A percentile compares a stretch with the other conserved stretches of the same genome.
Evolutionary conservation across 352 stramenopile genomes (phyloP).

Genomic region (Globisporangium radiosum): DNA sequence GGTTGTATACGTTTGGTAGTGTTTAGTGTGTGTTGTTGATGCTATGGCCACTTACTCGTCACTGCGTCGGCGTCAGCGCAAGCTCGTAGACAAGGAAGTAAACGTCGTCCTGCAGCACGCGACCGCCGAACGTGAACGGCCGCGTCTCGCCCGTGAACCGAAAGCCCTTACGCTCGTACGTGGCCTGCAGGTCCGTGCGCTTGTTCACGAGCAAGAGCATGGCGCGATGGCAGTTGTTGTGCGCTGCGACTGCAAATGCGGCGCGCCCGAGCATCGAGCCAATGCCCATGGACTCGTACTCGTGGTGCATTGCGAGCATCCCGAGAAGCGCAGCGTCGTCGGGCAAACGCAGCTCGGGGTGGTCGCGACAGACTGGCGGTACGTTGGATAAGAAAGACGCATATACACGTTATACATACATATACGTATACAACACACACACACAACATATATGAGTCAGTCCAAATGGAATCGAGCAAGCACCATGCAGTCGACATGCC

Average conservation of each 20-base stretch:
- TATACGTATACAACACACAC: not conserved
- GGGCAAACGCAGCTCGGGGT: not conserved
- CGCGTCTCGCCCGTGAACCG: constrained; percentile 6
- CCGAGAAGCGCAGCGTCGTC: constrained; percentile 4
- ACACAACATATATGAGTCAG: too few relatives aligned
- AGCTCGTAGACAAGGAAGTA: constrained; percentile 10
- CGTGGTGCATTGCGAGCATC: constrained; percentile 6
- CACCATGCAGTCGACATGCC: too few relatives aligned
- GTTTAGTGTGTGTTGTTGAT: too few relatives aligned
- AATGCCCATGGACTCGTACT: constrained; percentile 8
- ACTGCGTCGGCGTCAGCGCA: too few relatives aligned
- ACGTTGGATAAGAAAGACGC: too few relatives aligned
- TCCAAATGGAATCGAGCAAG: too few relatives aligned
- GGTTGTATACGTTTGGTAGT: too few relatives aligned
- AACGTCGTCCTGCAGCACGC: constrained; percentile 7
- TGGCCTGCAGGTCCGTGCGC: constrained; percentile 7
- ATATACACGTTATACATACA: too few relatives aligned
- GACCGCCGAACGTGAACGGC: constrained; percentile 3
- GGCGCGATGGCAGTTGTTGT: not conserved
- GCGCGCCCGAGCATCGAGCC: constrained; percentile 1
- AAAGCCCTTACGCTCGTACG: constrained; percentile 10
- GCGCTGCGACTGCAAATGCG: constrained; percentile 2
- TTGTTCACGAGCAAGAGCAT: constrained; percentile 12
- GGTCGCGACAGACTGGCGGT: not conserved
- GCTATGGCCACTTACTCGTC: too few relatives aligned